phyloP scores from a whole-genome alignment of 257 asterid genomes.

The Fraxinus excelsior region DNA sequence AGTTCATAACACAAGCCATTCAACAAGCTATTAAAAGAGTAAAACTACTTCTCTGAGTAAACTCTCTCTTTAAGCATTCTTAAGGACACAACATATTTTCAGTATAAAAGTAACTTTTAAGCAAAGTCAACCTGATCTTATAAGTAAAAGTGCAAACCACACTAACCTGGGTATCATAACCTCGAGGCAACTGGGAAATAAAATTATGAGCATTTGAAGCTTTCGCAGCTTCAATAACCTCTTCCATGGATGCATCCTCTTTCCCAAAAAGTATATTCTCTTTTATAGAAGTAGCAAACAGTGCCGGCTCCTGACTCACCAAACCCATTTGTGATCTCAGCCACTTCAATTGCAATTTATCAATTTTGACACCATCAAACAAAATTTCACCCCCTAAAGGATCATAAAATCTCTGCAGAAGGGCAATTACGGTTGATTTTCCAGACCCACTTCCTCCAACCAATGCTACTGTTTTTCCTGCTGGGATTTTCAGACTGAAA shows the following conservation, averaged over 20 bases:
- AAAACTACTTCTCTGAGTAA: too few species aligned
- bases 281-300: constrained; percentile 80
- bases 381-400: constrained; percentile 74
- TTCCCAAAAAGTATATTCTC: constrained; percentile 90
- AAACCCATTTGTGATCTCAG: constrained; percentile 92
- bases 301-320: constrained; percentile 94
- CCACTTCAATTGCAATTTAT: constrained; percentile 85
- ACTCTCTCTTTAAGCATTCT: too few species aligned
- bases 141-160: not conserved
- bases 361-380: constrained; percentile 69
- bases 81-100: too few species aligned
- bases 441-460: constrained; percentile 97
- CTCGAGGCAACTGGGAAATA: constrained; percentile 79
- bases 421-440: constrained; percentile 75
- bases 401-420: constrained; percentile 85
- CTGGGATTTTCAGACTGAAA: constrained; percentile 61
- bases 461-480: constrained; percentile 77
- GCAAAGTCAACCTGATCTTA: too few species aligned
- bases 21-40: too few species aligned
- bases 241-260: constrained; percentile 76
- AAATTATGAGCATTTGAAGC: constrained; percentile 95
- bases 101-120: too few species aligned
- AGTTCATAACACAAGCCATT: too few species aligned
- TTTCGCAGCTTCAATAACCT: constrained; percentile 78
- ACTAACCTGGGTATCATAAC: constrained; percentile 84